Percentiles rank a stretch among this genome's conserved stretches.
phyloP scores from a whole-genome alignment of 176 grass and related monocot species.

The Musa acuminata region DNA sequence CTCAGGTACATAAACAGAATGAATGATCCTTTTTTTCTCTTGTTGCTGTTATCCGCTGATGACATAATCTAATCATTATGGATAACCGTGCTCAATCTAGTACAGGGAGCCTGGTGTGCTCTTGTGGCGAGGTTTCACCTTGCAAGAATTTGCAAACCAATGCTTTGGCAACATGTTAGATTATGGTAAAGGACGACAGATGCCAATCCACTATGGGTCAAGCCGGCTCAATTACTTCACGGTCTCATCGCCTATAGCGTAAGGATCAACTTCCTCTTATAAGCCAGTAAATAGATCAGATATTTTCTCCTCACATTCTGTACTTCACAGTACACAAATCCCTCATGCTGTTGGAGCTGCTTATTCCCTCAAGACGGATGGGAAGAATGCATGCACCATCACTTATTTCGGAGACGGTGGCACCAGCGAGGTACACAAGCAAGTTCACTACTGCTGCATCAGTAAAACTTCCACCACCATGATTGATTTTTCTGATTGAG shows the following conservation, averaged over 20 bases:
- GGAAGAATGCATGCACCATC: slow-evolving; percentile 66
- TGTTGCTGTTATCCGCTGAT: background rate
- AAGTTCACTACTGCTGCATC: background rate
- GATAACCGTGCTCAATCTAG: slow-evolving; percentile 30
- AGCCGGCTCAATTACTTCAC: slow-evolving; percentile 91
- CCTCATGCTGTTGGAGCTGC: slow-evolving; percentile 95
- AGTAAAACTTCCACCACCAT: slow-evolving; percentile 2
- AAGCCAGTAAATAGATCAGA: background rate
- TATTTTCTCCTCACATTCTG: slow-evolving; percentile 17
- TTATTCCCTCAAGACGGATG: slow-evolving; percentile 92
- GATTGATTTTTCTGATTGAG: slow-evolving; percentile 22
- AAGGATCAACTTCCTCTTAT: slow-evolving; percentile 28
- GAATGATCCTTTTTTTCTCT: background rate
- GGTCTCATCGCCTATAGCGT: slow-evolving; percentile 82
- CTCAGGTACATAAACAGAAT: slow-evolving; percentile 46
- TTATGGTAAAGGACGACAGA: slow-evolving; percentile 90
- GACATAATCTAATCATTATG: background rate
- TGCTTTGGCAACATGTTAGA: slow-evolving; percentile 79
- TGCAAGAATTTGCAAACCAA: slow-evolving; percentile 94
- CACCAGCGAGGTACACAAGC: slow-evolving; percentile 67
- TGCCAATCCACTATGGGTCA: slow-evolving; percentile 94
- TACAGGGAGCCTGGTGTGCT: slow-evolving; percentile 94
- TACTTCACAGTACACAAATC: slow-evolving; percentile 62
- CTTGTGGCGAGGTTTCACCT: slow-evolving; percentile 84
- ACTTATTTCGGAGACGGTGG: slow-evolving; percentile 90